Percentiles rank a stretch among this genome's conserved stretches.
These are phyloP conservation scores for Vaccinium darrowii DNA, from an alignment of 148 eudicot species.

Conservation along the genomic window DNA sequence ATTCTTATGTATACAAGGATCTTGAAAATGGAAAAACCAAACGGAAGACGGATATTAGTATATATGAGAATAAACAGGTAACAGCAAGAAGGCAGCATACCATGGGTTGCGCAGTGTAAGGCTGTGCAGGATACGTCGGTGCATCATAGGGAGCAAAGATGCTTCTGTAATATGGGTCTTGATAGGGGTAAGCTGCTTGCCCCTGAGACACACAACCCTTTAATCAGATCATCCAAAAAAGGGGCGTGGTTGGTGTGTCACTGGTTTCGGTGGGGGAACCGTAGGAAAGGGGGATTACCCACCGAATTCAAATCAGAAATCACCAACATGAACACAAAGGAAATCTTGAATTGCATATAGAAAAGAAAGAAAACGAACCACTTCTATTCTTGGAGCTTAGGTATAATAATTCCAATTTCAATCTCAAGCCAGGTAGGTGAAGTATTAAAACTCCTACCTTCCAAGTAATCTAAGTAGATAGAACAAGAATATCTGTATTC, in stretches of 20 bases:
- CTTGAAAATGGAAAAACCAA: neutral
- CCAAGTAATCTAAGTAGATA: neutral
- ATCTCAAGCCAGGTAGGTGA: neutral
- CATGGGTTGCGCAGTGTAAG: slow-evolving; percentile 65
- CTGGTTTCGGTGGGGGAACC: too few species aligned
- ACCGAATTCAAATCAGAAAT: too few species aligned
- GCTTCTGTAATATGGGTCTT: slow-evolving; percentile 83
- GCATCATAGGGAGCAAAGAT: slow-evolving; percentile 68
- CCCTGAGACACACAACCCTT: slow-evolving; percentile 39
- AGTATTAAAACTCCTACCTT: slow-evolving; percentile 1
- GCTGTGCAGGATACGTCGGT: slow-evolving; percentile 62
- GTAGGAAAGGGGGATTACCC: too few species aligned
- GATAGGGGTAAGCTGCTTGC: slow-evolving; percentile 68
- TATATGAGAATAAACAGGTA: neutral
- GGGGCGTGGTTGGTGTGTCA: too few species aligned
- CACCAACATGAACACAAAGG: too few species aligned
- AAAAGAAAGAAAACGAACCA: too few species aligned
- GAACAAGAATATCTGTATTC: neutral
- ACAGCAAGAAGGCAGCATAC: slow-evolving; percentile 30
- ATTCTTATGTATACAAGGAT: neutral
- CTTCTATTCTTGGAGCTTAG: too few species aligned
- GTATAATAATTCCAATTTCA: neutral
- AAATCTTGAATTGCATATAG: too few species aligned
- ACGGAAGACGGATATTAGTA: neutral
- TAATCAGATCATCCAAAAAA: slow-evolving; percentile 1